Evolutionary conservation across 257 asterid species (phyloP).

Genomic region (Leptodermis oblonga): DNA sequence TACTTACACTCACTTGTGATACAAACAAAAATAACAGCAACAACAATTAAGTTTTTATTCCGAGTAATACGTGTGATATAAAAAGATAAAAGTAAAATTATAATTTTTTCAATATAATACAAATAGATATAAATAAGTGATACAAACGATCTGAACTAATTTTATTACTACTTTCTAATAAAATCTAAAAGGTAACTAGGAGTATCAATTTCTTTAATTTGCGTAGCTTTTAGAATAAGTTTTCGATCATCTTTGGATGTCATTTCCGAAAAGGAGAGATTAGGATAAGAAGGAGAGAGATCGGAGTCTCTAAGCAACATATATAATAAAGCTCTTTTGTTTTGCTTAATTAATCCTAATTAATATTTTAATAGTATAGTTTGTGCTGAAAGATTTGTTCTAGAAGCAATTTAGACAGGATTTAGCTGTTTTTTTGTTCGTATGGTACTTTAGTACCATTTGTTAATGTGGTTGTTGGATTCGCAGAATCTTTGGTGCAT

Average conservation of each 20-base stretch:
- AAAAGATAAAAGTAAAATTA: too few relatives aligned
- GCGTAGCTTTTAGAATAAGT: too few relatives aligned
- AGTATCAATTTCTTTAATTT: too few relatives aligned
- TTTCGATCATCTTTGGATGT: not conserved
- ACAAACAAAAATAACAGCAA: too few relatives aligned
- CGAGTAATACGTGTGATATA: too few relatives aligned
- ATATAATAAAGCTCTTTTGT: constrained; percentile 37
- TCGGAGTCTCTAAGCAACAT: not conserved
- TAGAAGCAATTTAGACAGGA: constrained; percentile 43
- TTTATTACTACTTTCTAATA: too few relatives aligned
- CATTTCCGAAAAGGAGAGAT: constrained; percentile 23
- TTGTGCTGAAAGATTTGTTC: constrained; percentile 20
- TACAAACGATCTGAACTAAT: too few relatives aligned
- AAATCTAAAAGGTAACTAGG: too few relatives aligned
- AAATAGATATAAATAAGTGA: too few relatives aligned
- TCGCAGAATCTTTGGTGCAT: constrained; percentile 33
- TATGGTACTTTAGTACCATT: not conserved
- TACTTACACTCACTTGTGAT: too few relatives aligned
- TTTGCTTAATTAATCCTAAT: constrained; percentile 15
- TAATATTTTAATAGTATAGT: not conserved
- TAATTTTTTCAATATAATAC: too few relatives aligned
- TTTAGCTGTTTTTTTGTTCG: not conserved
- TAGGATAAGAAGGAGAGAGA: constrained; percentile 33
- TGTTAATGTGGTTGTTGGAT: constrained; percentile 31
- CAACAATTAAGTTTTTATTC: too few relatives aligned